These are phyloP conservation scores for Emericellopsis terricola DNA, from an alignment of 495 filamentous ascomycete genomes.

Conservation along the genomic window DNA sequence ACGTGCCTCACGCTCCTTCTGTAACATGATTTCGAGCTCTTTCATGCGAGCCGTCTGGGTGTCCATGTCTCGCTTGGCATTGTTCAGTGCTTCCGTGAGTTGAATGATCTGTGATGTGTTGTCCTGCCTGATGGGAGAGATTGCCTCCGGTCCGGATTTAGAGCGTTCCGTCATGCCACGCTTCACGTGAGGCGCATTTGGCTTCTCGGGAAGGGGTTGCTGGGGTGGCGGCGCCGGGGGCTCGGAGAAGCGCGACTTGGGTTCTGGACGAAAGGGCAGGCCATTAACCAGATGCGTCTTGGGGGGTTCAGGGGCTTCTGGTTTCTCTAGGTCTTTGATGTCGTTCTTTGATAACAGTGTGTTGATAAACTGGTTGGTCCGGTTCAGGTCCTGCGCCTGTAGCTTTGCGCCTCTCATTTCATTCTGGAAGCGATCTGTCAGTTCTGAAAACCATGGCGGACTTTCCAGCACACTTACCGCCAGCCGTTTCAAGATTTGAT, in stretches of 20 bases:
- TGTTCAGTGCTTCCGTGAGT: constrained; percentile 64
- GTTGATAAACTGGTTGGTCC: constrained; percentile 66
- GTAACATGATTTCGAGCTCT: constrained; percentile 62
- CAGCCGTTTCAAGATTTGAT: constrained; percentile 86
- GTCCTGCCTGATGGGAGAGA: constrained; percentile 44
- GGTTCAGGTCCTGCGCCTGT: constrained; percentile 66
- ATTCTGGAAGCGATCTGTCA: constrained; percentile 28
- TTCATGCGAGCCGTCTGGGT: constrained; percentile 58
- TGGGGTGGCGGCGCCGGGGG: constrained; percentile 83
- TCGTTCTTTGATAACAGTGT: constrained; percentile 54
- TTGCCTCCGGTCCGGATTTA: constrained; percentile 29
- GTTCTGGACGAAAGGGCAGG: constrained; percentile 31
- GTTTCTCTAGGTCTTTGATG: constrained; percentile 41
- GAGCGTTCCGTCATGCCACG: constrained; percentile 58
- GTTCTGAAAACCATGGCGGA: neutral
- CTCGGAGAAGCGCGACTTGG: constrained; percentile 63
- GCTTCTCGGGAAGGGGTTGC: constrained; percentile 80
- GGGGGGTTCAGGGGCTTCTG: constrained; percentile 23
- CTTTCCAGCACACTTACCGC: constrained; percentile 50
- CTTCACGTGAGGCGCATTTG: constrained; percentile 54
- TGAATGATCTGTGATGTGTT: constrained; percentile 54
- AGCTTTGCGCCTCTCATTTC: constrained; percentile 80
- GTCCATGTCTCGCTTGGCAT: constrained; percentile 68
- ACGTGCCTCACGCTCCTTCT: constrained; percentile 62
- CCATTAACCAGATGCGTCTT: constrained; percentile 18